Evolutionary conservation across 495 filamentous ascomycete genomes (phyloP), one percentile per base, ranked within the genome.

Genomic region (Lindgomyces ingoldianus): DNA sequence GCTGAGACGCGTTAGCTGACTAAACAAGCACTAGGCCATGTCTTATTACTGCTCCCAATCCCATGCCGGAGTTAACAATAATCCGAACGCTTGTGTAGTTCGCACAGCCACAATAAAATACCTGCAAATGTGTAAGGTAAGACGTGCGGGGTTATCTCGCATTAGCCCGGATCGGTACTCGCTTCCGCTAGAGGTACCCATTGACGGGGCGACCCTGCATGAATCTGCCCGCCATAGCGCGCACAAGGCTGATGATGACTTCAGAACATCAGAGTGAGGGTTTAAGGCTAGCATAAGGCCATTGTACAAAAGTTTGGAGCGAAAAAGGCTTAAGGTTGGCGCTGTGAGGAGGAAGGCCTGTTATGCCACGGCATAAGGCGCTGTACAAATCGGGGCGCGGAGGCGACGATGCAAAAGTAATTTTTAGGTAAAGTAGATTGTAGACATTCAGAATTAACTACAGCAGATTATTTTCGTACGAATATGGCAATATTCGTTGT

Each of bases 111-210:
- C 0, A 44, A 29, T 41, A 27, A 30, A 48, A 61, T 52, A 51
- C 52, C 52, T 36, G 44, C 22, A 14, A 26, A 30, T 30, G 45
- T 46, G 42, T 16, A 59, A 26, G 33, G 19, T 51, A 49, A 63
- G 50, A 21, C 36, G 49, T 29, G 33, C 55, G 4, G 56, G 41
- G 56, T n/a, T n/a, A n/a, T n/a, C n/a, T n/a, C n/a, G n/a, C n/a
- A n/a, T n/a, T n/a, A 61, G 47, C 58, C 16, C 45, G 29, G 49
- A 61, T 61, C 21, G 29, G 58, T 61, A 61, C 29, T 61, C 30
- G 47, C 46, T 52, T 61, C 47, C 14, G 46, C 49, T 2, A 39
- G 39, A 61, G 58, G 58, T 61, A 61, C 25, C 27, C 24, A 60
- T 60, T 26, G 27, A 27, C 57, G 22, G 11, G 27, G 57, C 57